phyloP scores from a whole-genome alignment of 2,329 filamentous ascomycete species.

The Triangularia verruculosa region DNA sequence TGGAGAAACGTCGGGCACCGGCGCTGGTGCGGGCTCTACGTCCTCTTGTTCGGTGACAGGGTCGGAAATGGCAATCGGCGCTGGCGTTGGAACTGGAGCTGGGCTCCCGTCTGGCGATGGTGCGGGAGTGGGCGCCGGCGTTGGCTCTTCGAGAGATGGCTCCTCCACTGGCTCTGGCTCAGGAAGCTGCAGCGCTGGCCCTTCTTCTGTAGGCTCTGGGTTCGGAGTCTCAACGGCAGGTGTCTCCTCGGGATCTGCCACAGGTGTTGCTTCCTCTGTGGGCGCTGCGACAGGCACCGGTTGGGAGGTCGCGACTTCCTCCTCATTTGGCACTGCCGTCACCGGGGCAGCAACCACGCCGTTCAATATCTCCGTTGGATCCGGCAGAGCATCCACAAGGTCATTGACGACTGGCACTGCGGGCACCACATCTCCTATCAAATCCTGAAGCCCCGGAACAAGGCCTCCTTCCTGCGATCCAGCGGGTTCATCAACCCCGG shows the following conservation, averaged over 20 bases:
- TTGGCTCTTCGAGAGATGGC: not conserved
- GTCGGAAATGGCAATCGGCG: constrained; percentile 3
- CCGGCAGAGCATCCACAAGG: constrained; percentile 10
- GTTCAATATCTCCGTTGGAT: constrained; percentile 9
- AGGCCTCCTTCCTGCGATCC: not conserved
- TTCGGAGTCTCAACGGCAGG: not conserved
- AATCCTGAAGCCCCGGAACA: constrained; percentile 1
- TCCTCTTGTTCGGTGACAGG: constrained; percentile 4
- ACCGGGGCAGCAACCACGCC: not conserved
- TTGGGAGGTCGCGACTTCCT: not conserved
- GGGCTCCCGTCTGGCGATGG: not conserved
- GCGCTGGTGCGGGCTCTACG: not conserved
- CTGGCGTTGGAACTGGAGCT: constrained; percentile 9
- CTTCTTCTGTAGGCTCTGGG: constrained; percentile 3
- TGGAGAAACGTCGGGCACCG: constrained; percentile 2
- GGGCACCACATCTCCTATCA: not conserved
- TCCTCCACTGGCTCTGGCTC: not conserved
- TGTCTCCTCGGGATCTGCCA: constrained; percentile 4
- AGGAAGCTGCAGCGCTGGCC: constrained; percentile 1
- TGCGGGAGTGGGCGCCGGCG: not conserved
- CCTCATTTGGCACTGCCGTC: not conserved
- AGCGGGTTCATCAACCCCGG: constrained; percentile 4
- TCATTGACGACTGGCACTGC: not conserved
- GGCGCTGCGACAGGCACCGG: constrained; percentile 10
- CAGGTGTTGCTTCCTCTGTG: constrained; percentile 11